A percentile compares a stretch with the other conserved stretches of the same genome.
phyloP scores from a whole-genome alignment of 805 yeast species.

The Kregervanrija delftensis region DNA sequence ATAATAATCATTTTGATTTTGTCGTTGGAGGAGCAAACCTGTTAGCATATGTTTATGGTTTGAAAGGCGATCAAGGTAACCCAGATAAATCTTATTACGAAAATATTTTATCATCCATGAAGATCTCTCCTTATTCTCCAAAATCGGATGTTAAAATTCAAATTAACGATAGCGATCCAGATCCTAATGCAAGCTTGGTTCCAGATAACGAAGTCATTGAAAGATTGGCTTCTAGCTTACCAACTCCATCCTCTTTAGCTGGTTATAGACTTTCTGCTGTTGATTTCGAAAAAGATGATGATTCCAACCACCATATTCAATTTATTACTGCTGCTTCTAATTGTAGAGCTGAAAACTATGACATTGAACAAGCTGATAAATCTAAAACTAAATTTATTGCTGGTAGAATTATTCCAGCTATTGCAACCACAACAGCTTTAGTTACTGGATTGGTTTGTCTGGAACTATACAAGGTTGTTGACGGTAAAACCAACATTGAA shows the following conservation, averaged over 20 bases:
- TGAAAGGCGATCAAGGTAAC: slow-evolving; percentile 63
- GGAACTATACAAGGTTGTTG: slow-evolving; percentile 87
- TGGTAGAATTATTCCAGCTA: slow-evolving; percentile 97
- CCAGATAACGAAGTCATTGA: slow-evolving; percentile 60
- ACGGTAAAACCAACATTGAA: slow-evolving; percentile 66
- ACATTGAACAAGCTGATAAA: slow-evolving; percentile 82
- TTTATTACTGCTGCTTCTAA: slow-evolving; percentile 95
- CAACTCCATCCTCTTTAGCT: slow-evolving; percentile 81
- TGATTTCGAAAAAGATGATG: slow-evolving; percentile 98
- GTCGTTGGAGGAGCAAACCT: slow-evolving; percentile 86
- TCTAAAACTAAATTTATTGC: slow-evolving; percentile 94
- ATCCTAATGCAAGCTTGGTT: slow-evolving; percentile 54
- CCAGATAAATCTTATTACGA: slow-evolving; percentile 43
- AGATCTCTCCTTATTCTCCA: slow-evolving; percentile 66
- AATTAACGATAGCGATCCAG: slow-evolving; percentile 81
- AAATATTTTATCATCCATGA: slow-evolving; percentile 43
- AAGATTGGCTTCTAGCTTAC: slow-evolving; percentile 68
- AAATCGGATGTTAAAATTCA: slow-evolving; percentile 72
- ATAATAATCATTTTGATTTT: slow-evolving; percentile 75
- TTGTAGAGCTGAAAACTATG: slow-evolving; percentile 88
- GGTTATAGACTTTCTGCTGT: slow-evolving; percentile 85
- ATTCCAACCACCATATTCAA: slow-evolving; percentile 91
- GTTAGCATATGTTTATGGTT: slow-evolving; percentile 84
- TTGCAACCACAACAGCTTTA: slow-evolving; percentile 97
- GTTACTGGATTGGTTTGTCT: slow-evolving; percentile 93